These are phyloP conservation scores for Triangularia verruculosa DNA, from an alignment of 2,329 filamentous ascomycete genomes.

Conservation along the genomic window DNA sequence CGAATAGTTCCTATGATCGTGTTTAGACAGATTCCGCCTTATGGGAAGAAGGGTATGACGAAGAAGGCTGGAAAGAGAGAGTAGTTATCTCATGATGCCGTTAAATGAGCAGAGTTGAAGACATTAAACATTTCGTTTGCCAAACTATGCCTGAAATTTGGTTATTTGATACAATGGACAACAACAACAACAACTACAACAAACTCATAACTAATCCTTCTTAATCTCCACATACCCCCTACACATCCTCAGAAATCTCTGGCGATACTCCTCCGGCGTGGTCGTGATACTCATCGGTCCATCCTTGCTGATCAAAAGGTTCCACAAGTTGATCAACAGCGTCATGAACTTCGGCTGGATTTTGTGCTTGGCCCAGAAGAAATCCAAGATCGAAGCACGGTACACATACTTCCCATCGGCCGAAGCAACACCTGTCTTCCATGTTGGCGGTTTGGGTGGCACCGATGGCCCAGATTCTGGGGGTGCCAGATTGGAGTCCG, in stretches of 20 bases:
- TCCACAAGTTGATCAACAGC: slow-evolving; percentile 61
- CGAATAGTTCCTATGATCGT: slow-evolving; percentile 61
- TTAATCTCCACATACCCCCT: slow-evolving; percentile 32
- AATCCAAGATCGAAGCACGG: slow-evolving; percentile 66
- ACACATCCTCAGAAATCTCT: slow-evolving; percentile 51
- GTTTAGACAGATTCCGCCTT: slow-evolving; percentile 59
- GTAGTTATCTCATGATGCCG: not conserved
- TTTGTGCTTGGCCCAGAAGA: slow-evolving; percentile 77
- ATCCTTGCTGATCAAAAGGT: slow-evolving; percentile 55
- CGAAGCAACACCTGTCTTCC: slow-evolving; percentile 61
- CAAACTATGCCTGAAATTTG: not conserved
- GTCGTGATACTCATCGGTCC: slow-evolving; percentile 76
- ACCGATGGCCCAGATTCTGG: slow-evolving; percentile 35
- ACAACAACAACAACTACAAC: not conserved
- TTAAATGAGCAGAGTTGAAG: not conserved
- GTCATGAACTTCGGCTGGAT: slow-evolving; percentile 65
- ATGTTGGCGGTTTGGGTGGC: slow-evolving; percentile 42
- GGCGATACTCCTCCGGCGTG: slow-evolving; percentile 63
- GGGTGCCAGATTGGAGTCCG: slow-evolving; percentile 25
- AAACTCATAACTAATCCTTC: slow-evolving; percentile 11
- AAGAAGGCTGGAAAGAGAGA: slow-evolving; percentile 14
- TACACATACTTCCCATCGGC: slow-evolving; percentile 65
- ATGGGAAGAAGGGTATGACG: slow-evolving; percentile 19
- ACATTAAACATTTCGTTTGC: not conserved
- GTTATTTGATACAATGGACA: not conserved